Evolutionary conservation across 768 basidiomycete genomes (phyloP), one percentile per base, ranked within the genome.

Genomic region (Polyporus arcularius): DNA sequence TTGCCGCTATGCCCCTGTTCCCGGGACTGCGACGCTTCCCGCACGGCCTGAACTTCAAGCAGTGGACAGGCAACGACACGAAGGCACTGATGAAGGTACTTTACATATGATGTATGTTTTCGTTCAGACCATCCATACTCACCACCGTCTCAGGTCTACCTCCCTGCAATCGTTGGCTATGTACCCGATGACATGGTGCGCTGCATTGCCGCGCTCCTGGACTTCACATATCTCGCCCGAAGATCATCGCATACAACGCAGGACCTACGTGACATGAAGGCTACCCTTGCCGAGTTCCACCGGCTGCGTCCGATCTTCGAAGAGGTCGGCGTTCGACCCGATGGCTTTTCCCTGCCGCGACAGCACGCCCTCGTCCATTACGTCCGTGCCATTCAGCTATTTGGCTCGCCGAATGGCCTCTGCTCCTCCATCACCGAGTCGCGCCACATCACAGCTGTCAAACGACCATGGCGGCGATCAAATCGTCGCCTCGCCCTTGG

Each of bases 21-120:
- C 46, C 66, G 1, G 69, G 66, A 1, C 57, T 71, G 7, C 58
- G 68, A 8, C 56, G 59, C 11, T 71, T 71, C 51, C 65, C 57
- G 4, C 35, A 69, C 18, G 70, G 70, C 0, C 65, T 68, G 11
- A 51, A 57, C 43, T 71, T 70, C 61, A 68, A 66, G 28, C 70
- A 71, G 28, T 71, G 70, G 70, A 71, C 68, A 4, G 71, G 68
- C 2, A 58, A 72, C 43, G 71, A 72, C 42, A 70, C 68, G 0
- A 71, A 71, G 46, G 71, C 61, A 1, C 42, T 71, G 9, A 71
- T 71, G 68, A 71, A 70, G 66, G 70, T 68, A 40, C 18, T n/a
- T n/a, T n/a, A n/a, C n/a, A n/a, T n/a, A n/a, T n/a, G 5, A 9
- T 11, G 11, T 28, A 4, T n/a, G 7, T 48, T 15, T 26, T 42